Evolutionary conservation across 768 basidiomycete genomes (phyloP), one percentile per base, ranked within the genome.

Genomic region (Rhizopogon rudus): DNA sequence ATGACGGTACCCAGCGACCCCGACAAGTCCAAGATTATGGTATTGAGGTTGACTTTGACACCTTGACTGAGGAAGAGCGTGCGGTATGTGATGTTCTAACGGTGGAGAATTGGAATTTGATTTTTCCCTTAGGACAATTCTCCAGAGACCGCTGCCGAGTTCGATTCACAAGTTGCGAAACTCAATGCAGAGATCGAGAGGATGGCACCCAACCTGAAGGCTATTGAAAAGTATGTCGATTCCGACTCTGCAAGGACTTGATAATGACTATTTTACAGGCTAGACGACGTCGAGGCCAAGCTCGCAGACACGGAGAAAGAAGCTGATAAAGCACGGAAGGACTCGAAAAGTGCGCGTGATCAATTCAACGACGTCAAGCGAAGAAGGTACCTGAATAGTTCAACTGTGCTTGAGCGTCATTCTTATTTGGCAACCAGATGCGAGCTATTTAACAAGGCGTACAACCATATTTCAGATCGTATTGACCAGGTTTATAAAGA

Each of bases 401-500:
- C 22, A 29, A 57, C 2, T 39, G 14, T 37, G 16, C 5, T 10
- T 43, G 33, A 12, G 28, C 17, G 9, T 13, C 20, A 46, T 48
- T 53, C 35, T 50, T 59, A 55, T n/a, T 8, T 28, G 41, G 40
- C 16, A 17, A 43, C 40, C 48, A 70, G 88, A 61, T 82, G 80
- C 52, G 92, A 98, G 56, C 68, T 96, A 22, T 98, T 98, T 78
- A 94, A 95, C 71, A 91, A 88, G 61, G 97, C 97, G 0, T 99
- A 93, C 75, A 88, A 86, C 58, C 95, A 99, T 63, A 98, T 99
- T 54, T 91, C 95, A 10, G 93, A 95, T 57, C 79, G 84, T 40
- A 99, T 99, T 60, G 95, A 98, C 65, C 80, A 87, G 59, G 95
- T 98, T 1, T 99, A 99, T 75, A 98, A 98, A 71, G 94, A 98